Percentiles rank a stretch among this genome's conserved stretches.
Conservation (phyloP, 2,329 filamentous ascomycete species). For the Aspergillus arachidicola region DNA sequence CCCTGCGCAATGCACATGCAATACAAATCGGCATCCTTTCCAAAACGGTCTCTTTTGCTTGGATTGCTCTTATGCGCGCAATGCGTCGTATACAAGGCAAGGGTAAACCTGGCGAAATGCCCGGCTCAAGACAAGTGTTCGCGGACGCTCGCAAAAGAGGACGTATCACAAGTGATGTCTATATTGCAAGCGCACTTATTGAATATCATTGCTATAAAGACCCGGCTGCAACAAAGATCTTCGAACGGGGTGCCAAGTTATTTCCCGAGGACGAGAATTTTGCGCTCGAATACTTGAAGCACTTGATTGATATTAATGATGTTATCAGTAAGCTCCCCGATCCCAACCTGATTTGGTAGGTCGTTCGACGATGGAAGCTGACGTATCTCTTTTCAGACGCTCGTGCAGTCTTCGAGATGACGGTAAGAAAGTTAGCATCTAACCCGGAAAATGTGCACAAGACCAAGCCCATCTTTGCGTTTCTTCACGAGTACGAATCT, state of each 20-base stretch:
- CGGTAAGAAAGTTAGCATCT: slow-evolving; percentile 76
- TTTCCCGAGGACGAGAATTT: slow-evolving; percentile 94
- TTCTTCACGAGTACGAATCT: slow-evolving; percentile 94
- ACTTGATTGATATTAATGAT: slow-evolving; percentile 88
- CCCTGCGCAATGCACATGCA: slow-evolving; percentile 66
- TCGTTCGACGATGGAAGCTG: slow-evolving; percentile 11
- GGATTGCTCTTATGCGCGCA: slow-evolving; percentile 91
- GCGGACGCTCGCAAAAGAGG: slow-evolving; percentile 84
- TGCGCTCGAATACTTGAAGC: slow-evolving; percentile 93
- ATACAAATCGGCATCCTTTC: slow-evolving; percentile 76
- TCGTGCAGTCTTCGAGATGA: slow-evolving; percentile 92
- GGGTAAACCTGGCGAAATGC: slow-evolving; percentile 67
- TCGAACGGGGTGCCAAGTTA: slow-evolving; percentile 88
- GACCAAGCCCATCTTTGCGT: slow-evolving; percentile 82
- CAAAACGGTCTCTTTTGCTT: slow-evolving; percentile 85
- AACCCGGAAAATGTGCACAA: slow-evolving; percentile 75
- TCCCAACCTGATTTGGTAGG: not conserved
- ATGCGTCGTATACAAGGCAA: slow-evolving; percentile 93
- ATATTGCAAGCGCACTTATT: slow-evolving; percentile 88
- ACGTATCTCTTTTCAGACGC: slow-evolving; percentile 64
- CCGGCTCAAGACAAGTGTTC: slow-evolving; percentile 85
- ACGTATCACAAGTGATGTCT: slow-evolving; percentile 89
- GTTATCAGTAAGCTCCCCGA: slow-evolving; percentile 73
- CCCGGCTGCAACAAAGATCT: slow-evolving; percentile 87
- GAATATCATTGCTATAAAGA: slow-evolving; percentile 98